Conservation (phyloP, 1,284 basidiomycete genomes). For the Prillingera fragicola region DNA sequence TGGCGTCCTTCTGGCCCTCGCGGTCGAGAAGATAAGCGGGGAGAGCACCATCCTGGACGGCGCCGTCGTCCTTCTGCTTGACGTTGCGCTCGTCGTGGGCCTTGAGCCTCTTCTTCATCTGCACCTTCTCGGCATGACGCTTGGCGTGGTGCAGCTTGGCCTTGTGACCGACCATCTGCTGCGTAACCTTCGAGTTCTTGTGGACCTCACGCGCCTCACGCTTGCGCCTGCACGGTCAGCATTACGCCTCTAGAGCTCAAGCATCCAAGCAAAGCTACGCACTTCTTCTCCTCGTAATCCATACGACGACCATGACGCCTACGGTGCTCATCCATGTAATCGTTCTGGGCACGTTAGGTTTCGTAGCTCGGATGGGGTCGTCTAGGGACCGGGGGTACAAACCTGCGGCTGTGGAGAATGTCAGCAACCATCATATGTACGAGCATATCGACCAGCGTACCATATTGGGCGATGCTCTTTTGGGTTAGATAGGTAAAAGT, state of each 20-base stretch:
- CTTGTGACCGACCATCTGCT: conserved; percentile 94
- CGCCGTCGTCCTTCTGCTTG: conserved; percentile 80
- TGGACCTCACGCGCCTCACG: conserved; percentile 86
- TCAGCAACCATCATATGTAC: conserved; percentile 12
- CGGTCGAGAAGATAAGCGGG: conserved; percentile 95
- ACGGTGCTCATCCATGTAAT: conserved; percentile 50
- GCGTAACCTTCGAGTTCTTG: conserved; percentile 76
- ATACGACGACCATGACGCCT: conserved; percentile 48
- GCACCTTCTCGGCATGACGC: conserved; percentile 94
- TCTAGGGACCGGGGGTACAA: conserved; percentile 8
- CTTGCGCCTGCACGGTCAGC: conserved; percentile 69
- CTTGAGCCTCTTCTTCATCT: conserved; percentile 98
- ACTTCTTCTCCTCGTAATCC: conserved; percentile 49
- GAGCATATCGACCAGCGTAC: conserved; percentile 8
- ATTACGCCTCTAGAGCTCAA: too few relatives aligned
- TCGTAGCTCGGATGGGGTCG: not conserved
- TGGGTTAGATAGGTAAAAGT: not conserved
- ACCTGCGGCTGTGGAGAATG: conserved; percentile 38
- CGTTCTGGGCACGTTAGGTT: conserved; percentile 41
- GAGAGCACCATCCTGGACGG: conserved; percentile 78
- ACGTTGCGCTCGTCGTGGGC: conserved; percentile 98
- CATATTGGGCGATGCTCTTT: conserved; percentile 12
- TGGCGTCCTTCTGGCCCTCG: conserved; percentile 95
- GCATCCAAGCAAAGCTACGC: too few relatives aligned
- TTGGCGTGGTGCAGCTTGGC: conserved; percentile 96